phyloP scores from a whole-genome alignment of 352 stramenopile species.

The Globisporangium acanthophoron region DNA sequence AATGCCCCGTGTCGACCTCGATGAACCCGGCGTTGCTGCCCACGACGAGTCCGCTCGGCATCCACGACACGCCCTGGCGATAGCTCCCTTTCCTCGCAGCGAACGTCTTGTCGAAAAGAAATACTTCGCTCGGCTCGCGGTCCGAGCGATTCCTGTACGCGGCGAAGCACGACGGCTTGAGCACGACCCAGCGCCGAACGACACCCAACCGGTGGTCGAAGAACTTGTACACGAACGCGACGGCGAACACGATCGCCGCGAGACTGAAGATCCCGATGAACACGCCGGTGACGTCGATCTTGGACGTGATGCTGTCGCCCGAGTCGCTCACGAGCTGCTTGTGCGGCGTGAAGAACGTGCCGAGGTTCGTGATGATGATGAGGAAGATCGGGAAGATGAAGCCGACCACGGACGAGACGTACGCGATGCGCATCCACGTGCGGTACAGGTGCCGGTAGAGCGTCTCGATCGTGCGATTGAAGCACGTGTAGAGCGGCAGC shows the following conservation, averaged over 20 bases:
- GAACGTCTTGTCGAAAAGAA: slow-evolving; percentile 85
- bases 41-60: slow-evolving; percentile 79
- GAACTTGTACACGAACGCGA: slow-evolving; percentile 85
- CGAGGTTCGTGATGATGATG: slow-evolving; percentile 65
- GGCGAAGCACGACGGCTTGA: slow-evolving; percentile 84
- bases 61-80: slow-evolving; percentile 81
- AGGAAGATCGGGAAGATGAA: slow-evolving; percentile 78
- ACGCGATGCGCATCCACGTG: slow-evolving; percentile 82
- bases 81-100: slow-evolving; percentile 73
- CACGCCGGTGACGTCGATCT: slow-evolving; percentile 41
- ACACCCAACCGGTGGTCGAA: slow-evolving; percentile 83
- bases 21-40: slow-evolving; percentile 78
- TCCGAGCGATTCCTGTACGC: slow-evolving; percentile 71
- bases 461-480: slow-evolving; percentile 76
- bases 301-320: slow-evolving; percentile 37
- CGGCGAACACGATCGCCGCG: slow-evolving; percentile 50
- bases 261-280: slow-evolving; percentile 54
- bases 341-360: slow-evolving; percentile 57
- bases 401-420: slow-evolving; percentile 73
- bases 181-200: slow-evolving; percentile 80
- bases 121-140: slow-evolving; percentile 78
- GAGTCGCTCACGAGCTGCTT: slow-evolving; percentile 46
- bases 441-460: slow-evolving; percentile 83
- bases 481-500: slow-evolving; percentile 78
- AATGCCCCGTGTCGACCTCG: slow-evolving; percentile 82